Base-by-base conservation (phyloP, 2,329 filamentous ascomycete species). In the Neofusicoccum ribis region DNA sequence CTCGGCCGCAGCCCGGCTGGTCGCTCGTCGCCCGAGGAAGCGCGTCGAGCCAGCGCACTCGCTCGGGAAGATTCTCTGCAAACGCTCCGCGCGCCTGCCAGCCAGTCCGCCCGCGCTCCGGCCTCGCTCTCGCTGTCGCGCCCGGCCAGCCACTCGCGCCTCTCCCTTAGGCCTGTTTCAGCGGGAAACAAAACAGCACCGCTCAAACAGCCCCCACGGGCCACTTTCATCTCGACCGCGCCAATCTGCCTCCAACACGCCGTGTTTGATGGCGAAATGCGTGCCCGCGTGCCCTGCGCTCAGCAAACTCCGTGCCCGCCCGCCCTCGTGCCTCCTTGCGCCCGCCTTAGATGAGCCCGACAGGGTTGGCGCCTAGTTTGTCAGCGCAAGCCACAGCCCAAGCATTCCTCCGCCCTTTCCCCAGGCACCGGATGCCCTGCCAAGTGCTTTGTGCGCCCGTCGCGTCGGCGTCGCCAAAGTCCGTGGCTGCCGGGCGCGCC, bases 181-280 rank as follows among this genome's bases (percentile, higher is more conserved):
- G 56, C 56, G 44, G 52, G 41, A 60, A 60, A 60, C 56, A 60
- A 60, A 60, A 60, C 56, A 60, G 56, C 56, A 23, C 9, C 54
- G 23, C 41, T 46, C 54, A 59, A 59, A 59, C 54, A 59, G 54
- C 54, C 39, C 54, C 54, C 54, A 46, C 52, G 52, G 52, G 23
- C 52, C 52, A 58, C 52, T 44, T 36, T 43, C 54, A 59, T 59
- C 54, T 59, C 50, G 9, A 17, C n/a, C 6, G 12, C 36, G 17
- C 36, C 36, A 56, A 56, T 56, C 51, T 56, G 51, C 51, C 37
- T 39, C 39, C 52, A 43, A 58, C 52, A 23, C 52, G 52, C 17
- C 37, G 54, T 46, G 54, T 59, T 46, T 59, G 54, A 43, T 14
- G 27, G 27, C 27, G 27, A 31, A 31, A 31, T 23, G 27, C 46